Percentiles rank a stretch among this genome's conserved stretches.
phyloP scores from a whole-genome alignment of 2,329 filamentous ascomycete species.

The Corinectria fuckeliana region DNA sequence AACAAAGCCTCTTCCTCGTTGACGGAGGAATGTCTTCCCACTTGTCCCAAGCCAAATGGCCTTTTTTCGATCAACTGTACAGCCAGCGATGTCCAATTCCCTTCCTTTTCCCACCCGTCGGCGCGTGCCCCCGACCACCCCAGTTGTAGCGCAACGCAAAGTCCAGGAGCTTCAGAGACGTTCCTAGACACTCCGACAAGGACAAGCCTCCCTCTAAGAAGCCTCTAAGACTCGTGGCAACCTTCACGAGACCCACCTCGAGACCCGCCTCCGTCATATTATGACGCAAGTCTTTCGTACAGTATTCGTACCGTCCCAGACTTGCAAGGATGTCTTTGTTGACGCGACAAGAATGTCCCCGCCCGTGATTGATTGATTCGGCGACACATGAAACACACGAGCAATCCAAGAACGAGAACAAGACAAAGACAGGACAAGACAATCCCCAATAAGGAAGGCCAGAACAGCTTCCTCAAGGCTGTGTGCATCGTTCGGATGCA shows the following conservation, averaged over 20 bases:
- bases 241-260: conserved; percentile 18
- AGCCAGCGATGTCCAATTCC: not conserved
- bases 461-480: not conserved
- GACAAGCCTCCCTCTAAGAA: not conserved
- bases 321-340: not conserved
- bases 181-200: conserved; percentile 2
- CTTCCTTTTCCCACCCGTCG: not conserved
- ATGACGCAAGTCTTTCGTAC: conserved; percentile 29
- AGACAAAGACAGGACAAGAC: not conserved
- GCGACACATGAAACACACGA: not conserved
- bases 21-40: conserved; percentile 9
- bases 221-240: conserved; percentile 16
- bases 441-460: not conserved
- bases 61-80: not conserved
- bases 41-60: not conserved
- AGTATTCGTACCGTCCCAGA: not conserved
- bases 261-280: conserved; percentile 24
- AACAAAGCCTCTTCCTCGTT: conserved; percentile 8
- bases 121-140: conserved; percentile 6
- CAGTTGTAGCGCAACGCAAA: conserved; percentile 21
- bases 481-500: not conserved
- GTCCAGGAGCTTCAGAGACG: conserved; percentile 8
- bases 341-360: not conserved
- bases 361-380: not conserved
- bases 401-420: not conserved